Conservation (phyloP, 164 flowering plant species). For the Stephania japonica region DNA sequence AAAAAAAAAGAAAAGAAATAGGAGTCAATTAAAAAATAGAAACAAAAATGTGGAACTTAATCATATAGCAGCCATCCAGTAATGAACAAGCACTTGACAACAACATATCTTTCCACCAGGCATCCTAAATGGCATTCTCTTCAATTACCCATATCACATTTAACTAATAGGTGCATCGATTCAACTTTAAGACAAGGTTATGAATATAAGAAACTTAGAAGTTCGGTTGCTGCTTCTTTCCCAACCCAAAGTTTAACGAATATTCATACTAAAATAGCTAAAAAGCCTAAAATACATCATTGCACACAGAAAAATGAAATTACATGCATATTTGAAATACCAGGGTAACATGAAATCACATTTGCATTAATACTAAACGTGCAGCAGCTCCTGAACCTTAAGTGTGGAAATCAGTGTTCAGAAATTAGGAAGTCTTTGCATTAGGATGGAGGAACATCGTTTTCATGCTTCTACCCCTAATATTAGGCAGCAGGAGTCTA, state of each 20-base stretch:
- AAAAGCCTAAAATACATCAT: background rate
- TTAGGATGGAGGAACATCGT: background rate
- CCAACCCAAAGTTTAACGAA: background rate
- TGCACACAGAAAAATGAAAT: background rate
- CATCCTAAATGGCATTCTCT: too few relatives aligned
- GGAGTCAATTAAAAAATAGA: background rate
- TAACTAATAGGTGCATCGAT: too few relatives aligned
- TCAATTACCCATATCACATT: too few relatives aligned
- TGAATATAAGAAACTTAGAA: background rate
- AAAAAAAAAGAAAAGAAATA: background rate
- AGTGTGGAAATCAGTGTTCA: background rate
- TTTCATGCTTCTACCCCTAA: background rate
- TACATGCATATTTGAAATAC: background rate
- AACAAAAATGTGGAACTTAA: background rate
- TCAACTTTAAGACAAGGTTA: background rate
- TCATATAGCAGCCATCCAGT: background rate
- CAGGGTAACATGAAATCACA: background rate
- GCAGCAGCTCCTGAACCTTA: background rate
- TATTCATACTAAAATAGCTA: background rate
- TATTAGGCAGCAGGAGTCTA: background rate
- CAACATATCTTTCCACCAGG: too few relatives aligned
- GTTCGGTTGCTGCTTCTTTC: background rate
- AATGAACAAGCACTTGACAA: too few relatives aligned
- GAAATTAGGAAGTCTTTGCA: background rate
- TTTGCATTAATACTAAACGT: background rate